Evolutionary conservation across 257 asterid genomes (phyloP), one percentile per base, ranked within the genome.

Genomic region (Verbascum thapsus): DNA sequence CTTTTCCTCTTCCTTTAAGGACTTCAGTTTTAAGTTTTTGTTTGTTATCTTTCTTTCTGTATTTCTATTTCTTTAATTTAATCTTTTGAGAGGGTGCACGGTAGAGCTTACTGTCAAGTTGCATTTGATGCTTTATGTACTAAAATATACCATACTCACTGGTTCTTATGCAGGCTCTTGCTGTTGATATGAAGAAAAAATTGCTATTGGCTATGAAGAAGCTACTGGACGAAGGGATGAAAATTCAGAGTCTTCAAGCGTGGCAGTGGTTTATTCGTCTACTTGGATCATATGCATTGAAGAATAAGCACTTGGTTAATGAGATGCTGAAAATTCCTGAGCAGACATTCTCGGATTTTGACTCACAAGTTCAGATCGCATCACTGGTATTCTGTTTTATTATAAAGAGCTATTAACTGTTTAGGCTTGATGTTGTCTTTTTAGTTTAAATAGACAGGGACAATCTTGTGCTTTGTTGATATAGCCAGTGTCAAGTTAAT

Each of bases 261-360:
- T 89, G 95, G 96, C 75, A 86, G 69, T 89, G 95, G 95, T 81
- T 80, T 69, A 68, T 86, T 69, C 81, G 82, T 75, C 75, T 89
- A 66, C 89, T 89, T 30, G 95, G 91, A 72, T 80, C 88, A 55
- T 71, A 63, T 72, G 78, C 73, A 58, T 64, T 73, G 69, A 86
- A 82, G 67, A 50, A 75, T 57, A 89, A 86, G 78, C 75, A 66
- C 57, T 56, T 86, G 70, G 75, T 86, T 48, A 89, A 89, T 78
- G 88, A 84, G 63, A 82, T 89, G 94, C 83, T 89, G 69, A 83
- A 89, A 74, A 72, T 89, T 64, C 76, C 88, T 55, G 84, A 81
- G 66, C 83, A 63, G 74, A 81, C 89, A 41, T 84, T 89, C 84
- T 75, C 89, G n/a, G 91, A 89, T 68, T 52, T 58, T 16, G 83